Conservation (phyloP, 441 rosid genomes). For the Arabidopsis lyrata region DNA sequence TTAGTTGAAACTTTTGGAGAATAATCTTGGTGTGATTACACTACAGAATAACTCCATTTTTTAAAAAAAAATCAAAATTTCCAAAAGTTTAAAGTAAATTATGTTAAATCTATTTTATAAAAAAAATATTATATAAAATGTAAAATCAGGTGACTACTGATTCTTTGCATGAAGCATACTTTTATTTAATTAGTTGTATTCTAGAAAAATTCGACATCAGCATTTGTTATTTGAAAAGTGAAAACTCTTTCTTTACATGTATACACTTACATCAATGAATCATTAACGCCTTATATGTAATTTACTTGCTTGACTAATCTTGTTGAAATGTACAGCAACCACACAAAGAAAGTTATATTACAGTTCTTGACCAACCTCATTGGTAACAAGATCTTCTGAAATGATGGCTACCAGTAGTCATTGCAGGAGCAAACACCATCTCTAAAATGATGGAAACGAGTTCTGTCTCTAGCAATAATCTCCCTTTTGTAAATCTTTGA, state of each 20-base stretch:
- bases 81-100: constrained; percentile 31
- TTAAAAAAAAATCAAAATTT: constrained; percentile 11
- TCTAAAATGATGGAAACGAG: constrained; percentile 79
- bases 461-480: constrained; percentile 76
- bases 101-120: background rate
- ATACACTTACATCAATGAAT: constrained; percentile 8
- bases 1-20: constrained; percentile 1
- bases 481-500: constrained; percentile 78
- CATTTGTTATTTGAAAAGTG: background rate
- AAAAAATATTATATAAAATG: too few species aligned
- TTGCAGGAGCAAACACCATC: constrained; percentile 76
- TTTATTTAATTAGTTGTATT: background rate
- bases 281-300: background rate
- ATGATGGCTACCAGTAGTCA: constrained; percentile 69
- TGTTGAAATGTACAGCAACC: background rate
- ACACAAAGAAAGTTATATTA: background rate
- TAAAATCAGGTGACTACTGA: background rate
- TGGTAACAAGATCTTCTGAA: constrained; percentile 41
- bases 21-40: constrained; percentile 26
- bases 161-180: background rate
- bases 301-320: background rate
- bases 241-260: constrained; percentile 4
- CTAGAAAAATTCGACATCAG: background rate
- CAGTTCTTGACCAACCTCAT: background rate
- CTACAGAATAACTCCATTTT: background rate